Base-by-base conservation (phyloP, 345 rosid genomes). In the Theobroma cacao region DNA sequence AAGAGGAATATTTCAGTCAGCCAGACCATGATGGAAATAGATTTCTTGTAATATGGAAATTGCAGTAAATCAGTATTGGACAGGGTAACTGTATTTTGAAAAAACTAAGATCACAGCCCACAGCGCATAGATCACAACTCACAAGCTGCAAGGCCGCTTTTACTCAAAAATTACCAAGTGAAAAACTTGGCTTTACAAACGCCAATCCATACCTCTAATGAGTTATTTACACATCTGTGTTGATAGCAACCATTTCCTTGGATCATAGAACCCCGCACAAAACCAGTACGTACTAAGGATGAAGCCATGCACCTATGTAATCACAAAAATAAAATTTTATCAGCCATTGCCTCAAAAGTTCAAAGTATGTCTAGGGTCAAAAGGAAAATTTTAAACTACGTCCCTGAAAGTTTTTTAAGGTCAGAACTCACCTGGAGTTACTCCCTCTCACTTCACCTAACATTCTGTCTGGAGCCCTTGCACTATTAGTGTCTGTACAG, bases 241-340 rank as follows among this genome's bases (percentile, higher is more conserved):
- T 90, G 94, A 88, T 97, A 97, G 86, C 98, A 97, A 73, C 99
- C 99, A 87, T 97, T 97, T 78, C 98, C 98, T 78, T 93, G 99
- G 7, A 89, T 90, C 86, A 87, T 75, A 34, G 98, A 94, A 82
- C 98, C 99, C 38, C 99, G 90, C 31, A 97, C 97, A 86, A 94
- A 94, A 28, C 98, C 98, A 83, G 92, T 87, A 45, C 99, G 98
- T 56, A 97, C 99, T 62, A 97, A 82, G 50, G 99, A 94, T n/a
- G 99, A 96, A 61, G 97, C 86, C 99, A 96, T 94, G 80, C 99
- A 96, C 91, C 99, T 96, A 84, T 26, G 73, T 38, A 81, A 52
- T 58, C 53, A 66, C 66, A 61, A 53, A 82, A 52, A 69, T n/a
- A n/a, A 79, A 72, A 79, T 48, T 12, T 68, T 55, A 76, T 82